Evolutionary conservation across 2,329 filamentous ascomycete species (phyloP).

Genomic region (Phaeosphaeria sp.): DNA sequence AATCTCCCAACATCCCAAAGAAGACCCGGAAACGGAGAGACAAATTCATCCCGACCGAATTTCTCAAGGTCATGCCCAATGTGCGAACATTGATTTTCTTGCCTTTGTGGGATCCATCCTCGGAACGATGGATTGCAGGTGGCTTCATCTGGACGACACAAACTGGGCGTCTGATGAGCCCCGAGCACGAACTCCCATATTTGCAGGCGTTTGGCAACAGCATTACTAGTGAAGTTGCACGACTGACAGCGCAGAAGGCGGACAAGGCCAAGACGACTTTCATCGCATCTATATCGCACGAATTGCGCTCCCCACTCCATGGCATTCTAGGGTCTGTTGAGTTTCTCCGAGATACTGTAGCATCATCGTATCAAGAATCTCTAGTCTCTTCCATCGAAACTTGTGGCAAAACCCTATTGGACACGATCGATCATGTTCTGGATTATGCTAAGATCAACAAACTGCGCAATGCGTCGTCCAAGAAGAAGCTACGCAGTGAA

Average conservation of each 20-base stretch:
- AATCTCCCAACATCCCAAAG: slow-evolving; percentile 12
- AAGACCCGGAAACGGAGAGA: slow-evolving; percentile 32
- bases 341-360: slow-evolving; percentile 39
- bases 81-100: slow-evolving; percentile 46
- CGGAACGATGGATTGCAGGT: slow-evolving; percentile 41
- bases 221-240: slow-evolving; percentile 42
- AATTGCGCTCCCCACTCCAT: slow-evolving; percentile 65
- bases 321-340: slow-evolving; percentile 60
- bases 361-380: slow-evolving; percentile 49
- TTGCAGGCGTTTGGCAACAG: slow-evolving; percentile 44
- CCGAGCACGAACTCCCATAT: slow-evolving; percentile 41
- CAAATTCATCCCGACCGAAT: slow-evolving; percentile 40
- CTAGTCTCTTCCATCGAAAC: slow-evolving; percentile 43
- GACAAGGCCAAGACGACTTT: slow-evolving; percentile 50
- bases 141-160: slow-evolving; percentile 43
- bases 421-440: slow-evolving; percentile 50
- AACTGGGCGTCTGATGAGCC: slow-evolving; percentile 37
- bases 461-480: slow-evolving; percentile 29
- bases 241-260: slow-evolving; percentile 37
- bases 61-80: slow-evolving; percentile 40
- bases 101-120: slow-evolving; percentile 45
- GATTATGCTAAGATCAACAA: slow-evolving; percentile 48
- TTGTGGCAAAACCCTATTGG: slow-evolving; percentile 48
- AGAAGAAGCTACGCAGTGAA: slow-evolving; percentile 22
- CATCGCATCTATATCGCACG: slow-evolving; percentile 51